phyloP scores from a whole-genome alignment of 2,329 filamentous ascomycete species.

The Scedosporium minutisporum region DNA sequence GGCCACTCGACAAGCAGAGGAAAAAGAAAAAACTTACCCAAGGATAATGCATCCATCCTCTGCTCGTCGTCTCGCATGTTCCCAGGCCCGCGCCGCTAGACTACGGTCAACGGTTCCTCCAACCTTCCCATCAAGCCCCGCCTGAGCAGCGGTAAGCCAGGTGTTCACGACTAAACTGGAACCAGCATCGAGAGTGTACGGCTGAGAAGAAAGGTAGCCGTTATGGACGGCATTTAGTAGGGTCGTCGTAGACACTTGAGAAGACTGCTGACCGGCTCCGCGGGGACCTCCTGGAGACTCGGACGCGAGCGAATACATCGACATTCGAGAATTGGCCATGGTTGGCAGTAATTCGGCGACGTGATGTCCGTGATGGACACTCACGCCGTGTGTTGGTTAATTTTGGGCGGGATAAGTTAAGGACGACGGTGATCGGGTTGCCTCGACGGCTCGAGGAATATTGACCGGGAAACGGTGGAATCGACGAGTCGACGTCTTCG shows the following conservation, averaged over 20 bases:
- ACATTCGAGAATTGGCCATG: constrained; percentile 55
- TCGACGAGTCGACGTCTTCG: background rate
- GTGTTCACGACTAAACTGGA: constrained; percentile 92
- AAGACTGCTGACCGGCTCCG: constrained; percentile 54
- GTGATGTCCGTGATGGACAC: constrained; percentile 8
- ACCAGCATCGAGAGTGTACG: constrained; percentile 81
- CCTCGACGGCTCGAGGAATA: background rate
- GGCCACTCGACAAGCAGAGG: too few relatives aligned
- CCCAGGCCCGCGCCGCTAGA: constrained; percentile 78
- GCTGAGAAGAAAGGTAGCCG: constrained; percentile 69
- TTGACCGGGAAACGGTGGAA: background rate
- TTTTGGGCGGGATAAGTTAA: background rate
- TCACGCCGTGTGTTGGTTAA: background rate
- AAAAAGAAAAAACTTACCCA: constrained; percentile 46
- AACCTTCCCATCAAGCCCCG: constrained; percentile 55
- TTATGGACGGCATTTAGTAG: constrained; percentile 88
- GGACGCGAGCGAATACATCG: constrained; percentile 59
- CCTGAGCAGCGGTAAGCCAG: constrained; percentile 74
- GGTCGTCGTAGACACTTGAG: constrained; percentile 85
- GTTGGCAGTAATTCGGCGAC: background rate
- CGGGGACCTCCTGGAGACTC: constrained; percentile 50
- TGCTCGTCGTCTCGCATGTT: constrained; percentile 86
- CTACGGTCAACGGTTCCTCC: constrained; percentile 74
- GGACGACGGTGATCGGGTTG: background rate
- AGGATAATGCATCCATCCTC: constrained; percentile 92